Evolutionary conservation across 441 rosid species (phyloP), one percentile per base, ranked within the genome.

Genomic region (Erodium trifolium): DNA sequence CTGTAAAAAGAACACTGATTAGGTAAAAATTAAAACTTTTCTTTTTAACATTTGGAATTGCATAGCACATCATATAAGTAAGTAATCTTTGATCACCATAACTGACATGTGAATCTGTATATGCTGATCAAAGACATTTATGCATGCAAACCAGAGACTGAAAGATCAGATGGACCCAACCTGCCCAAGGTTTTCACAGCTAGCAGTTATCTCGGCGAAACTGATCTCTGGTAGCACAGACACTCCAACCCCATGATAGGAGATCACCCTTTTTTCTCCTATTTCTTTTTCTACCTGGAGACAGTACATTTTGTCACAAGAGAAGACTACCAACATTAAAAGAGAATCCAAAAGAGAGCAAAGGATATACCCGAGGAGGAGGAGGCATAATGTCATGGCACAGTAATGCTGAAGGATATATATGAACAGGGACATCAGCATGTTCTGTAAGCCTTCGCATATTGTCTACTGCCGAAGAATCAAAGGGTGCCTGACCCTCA

Each of bases 311-410:
- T 67, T 68, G 68, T 75, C 68, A 68, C 45, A 17, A 72, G 70
- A 74, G 59, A 67, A 51, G 66, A 68, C 2, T 19, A 23, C 43
- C 7, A 51, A 18, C 6, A 35, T 31, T 8, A 66, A 16, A 23
- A 70, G 29, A 63, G 18, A 76, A 18, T 27, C 17, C 43, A 65
- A n/a, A 37, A 14, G 53, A 60, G 47, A 70, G 74, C 37, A 66
- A 76, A 69, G 66, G 45, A 69, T 53, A 71, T 65, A 89, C 99
- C 85, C 82, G 84, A 0, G 72, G 73, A 37, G 99, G 99, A 82
- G 99, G 99, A 2, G 99, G 99, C 97, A 93, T 93, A 72, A 93
- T 88, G 76, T 88, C 91, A 75, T 87, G 66, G 82, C 99, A 93
- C 68, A 88, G 78, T 69, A 93, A 73, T 73, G 95, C 83, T 75